Percentiles rank a stretch among this genome's conserved stretches.
These are phyloP conservation scores for Cladosporium sp. DNA, from an alignment of 2,329 filamentous ascomycete genomes.

Conservation along the genomic window DNA sequence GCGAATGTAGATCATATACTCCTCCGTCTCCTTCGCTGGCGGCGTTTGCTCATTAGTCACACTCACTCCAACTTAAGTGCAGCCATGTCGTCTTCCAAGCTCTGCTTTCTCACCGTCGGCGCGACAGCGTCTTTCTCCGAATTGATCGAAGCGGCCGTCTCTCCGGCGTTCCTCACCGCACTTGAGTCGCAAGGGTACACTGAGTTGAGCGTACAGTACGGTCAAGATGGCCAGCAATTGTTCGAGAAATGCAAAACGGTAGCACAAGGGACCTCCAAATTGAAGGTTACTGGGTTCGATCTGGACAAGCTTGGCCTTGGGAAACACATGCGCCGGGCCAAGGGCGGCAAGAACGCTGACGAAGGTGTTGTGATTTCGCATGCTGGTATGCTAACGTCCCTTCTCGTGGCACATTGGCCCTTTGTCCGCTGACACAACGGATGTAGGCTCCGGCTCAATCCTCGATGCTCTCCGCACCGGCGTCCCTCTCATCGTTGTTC, in stretches of 20 bases:
- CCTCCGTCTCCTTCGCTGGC: too few relatives aligned
- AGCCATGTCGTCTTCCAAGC: constrained; percentile 28
- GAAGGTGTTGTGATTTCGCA: constrained; percentile 80
- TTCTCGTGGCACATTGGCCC: background rate
- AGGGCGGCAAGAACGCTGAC: constrained; percentile 34
- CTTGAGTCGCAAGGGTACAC: constrained; percentile 60
- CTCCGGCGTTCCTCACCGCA: constrained; percentile 54
- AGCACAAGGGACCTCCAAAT: constrained; percentile 24
- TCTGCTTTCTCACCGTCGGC: constrained; percentile 83
- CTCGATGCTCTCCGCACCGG: constrained; percentile 71
- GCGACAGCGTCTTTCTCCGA: constrained; percentile 78
- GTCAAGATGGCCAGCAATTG: constrained; percentile 54
- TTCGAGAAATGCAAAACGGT: constrained; percentile 38
- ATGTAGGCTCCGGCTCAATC: constrained; percentile 77
- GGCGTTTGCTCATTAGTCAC: background rate
- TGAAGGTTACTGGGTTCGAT: constrained; percentile 57
- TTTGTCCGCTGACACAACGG: background rate
- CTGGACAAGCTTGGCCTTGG: constrained; percentile 58
- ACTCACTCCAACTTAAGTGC: background rate
- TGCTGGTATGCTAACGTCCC: constrained; percentile 50
- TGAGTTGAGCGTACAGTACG: constrained; percentile 73
- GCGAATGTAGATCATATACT: too few relatives aligned
- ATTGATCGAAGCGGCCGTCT: constrained; percentile 62
- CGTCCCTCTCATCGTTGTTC: constrained; percentile 78
- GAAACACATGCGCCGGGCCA: constrained; percentile 51